Conservation (phyloP, 2,329 filamentous ascomycete genomes). For the Pseudogymnoascus sp. region DNA sequence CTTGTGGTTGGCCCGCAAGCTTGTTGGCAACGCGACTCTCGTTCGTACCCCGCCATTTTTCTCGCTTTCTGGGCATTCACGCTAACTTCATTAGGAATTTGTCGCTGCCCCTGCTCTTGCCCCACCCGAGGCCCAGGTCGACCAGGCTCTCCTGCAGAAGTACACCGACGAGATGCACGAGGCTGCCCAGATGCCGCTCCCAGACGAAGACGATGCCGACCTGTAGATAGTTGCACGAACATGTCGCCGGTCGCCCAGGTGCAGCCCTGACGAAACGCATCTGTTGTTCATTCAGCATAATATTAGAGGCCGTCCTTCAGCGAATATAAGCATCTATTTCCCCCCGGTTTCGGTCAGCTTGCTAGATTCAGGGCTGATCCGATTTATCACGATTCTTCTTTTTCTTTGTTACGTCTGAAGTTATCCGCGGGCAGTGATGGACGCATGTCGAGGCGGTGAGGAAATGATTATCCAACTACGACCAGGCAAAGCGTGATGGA, state of each 20-base stretch:
- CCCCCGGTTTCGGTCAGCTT: neutral
- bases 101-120: constrained; percentile 91
- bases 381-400: constrained; percentile 8
- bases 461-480: neutral
- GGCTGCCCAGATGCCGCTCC: constrained; percentile 76
- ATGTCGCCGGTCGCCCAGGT: constrained; percentile 12
- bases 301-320: constrained; percentile 28
- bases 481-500: constrained; percentile 5
- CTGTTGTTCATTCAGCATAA: constrained; percentile 22
- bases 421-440: neutral
- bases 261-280: constrained; percentile 10
- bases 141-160: constrained; percentile 69
- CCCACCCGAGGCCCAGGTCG: constrained; percentile 84
- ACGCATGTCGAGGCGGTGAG: constrained; percentile 6
- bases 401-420: constrained; percentile 7
- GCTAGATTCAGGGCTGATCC: constrained; percentile 3
- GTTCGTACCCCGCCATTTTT: constrained; percentile 43
- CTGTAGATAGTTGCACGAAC: constrained; percentile 22
- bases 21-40: constrained; percentile 83
- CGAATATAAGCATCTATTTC: constrained; percentile 24
- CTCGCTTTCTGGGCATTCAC: constrained; percentile 11
- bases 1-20: constrained; percentile 98
- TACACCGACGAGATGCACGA: constrained; percentile 84
- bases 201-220: constrained; percentile 83
- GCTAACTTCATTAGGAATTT: constrained; percentile 61